A percentile compares a stretch with the other conserved stretches of the same genome.
These are phyloP conservation scores for Trametes polyzona DNA, from an alignment of 1,284 basidiomycete species.

Conservation along the genomic window DNA sequence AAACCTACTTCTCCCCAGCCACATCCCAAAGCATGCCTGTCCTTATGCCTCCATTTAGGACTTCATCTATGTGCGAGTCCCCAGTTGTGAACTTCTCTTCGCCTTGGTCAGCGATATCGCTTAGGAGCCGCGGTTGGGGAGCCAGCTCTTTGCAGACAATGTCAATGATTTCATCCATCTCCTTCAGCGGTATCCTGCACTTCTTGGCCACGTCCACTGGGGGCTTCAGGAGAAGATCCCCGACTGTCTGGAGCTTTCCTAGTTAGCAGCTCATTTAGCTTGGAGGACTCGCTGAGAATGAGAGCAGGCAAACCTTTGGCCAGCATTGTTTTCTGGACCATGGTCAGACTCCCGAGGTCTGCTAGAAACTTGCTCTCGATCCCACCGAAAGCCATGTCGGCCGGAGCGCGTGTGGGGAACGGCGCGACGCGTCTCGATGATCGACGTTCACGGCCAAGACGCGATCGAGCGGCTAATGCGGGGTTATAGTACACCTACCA, in stretches of 20 bases:
- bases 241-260: conserved; percentile 38
- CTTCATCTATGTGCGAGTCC: conserved; percentile 63
- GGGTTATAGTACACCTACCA: not conserved
- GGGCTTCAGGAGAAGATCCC: conserved; percentile 54
- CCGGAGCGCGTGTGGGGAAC: not conserved
- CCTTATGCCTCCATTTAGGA: conserved; percentile 75
- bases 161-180: conserved; percentile 54
- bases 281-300: not conserved
- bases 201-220: conserved; percentile 55
- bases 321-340: conserved; percentile 23
- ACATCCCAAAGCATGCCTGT: conserved; percentile 85
- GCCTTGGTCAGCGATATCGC: conserved; percentile 40
- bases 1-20: conserved; percentile 79
- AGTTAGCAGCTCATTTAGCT: not conserved
- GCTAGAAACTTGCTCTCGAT: conserved; percentile 19
- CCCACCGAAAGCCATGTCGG: not conserved
- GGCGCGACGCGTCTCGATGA: conserved; percentile 1
- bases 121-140: conserved; percentile 41
- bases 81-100: conserved; percentile 67
- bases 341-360: conserved; percentile 6
- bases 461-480: conserved; percentile 16
- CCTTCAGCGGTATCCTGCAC: conserved; percentile 52
- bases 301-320: conserved; percentile 21
- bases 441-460: conserved; percentile 12
- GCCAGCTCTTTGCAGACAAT: conserved; percentile 46